Conservation (phyloP, 371 early-diverging fungal species). For the Apophysomyces variabilis region DNA sequence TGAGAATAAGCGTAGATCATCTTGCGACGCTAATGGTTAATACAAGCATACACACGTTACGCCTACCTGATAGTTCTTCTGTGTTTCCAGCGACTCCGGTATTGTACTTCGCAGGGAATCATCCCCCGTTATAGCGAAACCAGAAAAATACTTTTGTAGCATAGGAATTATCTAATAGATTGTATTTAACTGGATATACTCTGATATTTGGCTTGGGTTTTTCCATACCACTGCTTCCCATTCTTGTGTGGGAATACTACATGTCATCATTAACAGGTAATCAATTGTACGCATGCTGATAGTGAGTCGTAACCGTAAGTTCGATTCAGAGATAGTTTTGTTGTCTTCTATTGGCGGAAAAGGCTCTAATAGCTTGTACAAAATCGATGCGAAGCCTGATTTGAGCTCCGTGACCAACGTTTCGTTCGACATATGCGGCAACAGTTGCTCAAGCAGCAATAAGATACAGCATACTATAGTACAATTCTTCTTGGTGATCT, state of each 20-base stretch:
- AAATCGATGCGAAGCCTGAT: conserved; percentile 49
- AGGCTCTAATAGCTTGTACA: conserved; percentile 50
- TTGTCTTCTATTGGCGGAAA: conserved; percentile 24
- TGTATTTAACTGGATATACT: too few species aligned
- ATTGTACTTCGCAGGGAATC: conserved; percentile 21
- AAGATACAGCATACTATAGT: conserved; percentile 40
- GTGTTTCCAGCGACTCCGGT: conserved; percentile 33
- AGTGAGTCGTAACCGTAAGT: conserved; percentile 38
- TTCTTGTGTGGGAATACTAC: conserved; percentile 49
- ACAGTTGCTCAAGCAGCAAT: conserved; percentile 42
- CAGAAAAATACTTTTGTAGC: conserved; percentile 68
- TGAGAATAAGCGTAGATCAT: conserved; percentile 68
- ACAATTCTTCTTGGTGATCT: conserved; percentile 28
- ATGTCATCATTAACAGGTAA: conserved; percentile 55
- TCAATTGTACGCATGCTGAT: conserved; percentile 62
- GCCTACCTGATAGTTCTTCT: conserved; percentile 50
- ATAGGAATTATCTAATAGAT: conserved; percentile 57
- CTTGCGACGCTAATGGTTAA: conserved; percentile 23
- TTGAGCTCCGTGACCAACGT: conserved; percentile 49
- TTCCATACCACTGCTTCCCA: conserved; percentile 62
- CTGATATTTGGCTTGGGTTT: too few species aligned
- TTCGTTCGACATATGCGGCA: conserved; percentile 45
- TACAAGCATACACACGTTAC: not conserved
- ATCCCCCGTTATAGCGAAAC: conserved; percentile 47
- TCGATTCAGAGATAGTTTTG: conserved; percentile 23